These are phyloP conservation scores for Linnemannia elongata DNA, from an alignment of 192 early-diverging fungal genomes.

Conservation along the genomic window DNA sequence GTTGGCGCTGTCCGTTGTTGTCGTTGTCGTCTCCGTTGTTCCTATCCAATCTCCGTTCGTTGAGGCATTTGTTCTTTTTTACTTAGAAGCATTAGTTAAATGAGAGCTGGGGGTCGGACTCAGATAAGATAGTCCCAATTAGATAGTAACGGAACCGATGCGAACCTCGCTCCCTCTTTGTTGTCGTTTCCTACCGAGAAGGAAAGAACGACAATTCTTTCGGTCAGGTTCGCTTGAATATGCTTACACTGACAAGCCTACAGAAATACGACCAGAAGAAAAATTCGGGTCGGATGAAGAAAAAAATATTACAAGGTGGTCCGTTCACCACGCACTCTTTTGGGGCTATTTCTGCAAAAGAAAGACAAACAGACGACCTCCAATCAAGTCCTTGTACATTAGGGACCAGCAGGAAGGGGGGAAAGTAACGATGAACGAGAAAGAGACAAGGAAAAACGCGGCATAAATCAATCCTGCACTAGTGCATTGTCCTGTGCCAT, in stretches of 20 bases:
- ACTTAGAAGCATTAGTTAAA: background rate
- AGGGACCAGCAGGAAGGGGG: background rate
- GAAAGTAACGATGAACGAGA: background rate
- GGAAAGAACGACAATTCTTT: background rate
- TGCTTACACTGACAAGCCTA: background rate
- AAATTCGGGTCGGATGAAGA: slow-evolving; percentile 32
- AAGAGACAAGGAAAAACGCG: background rate
- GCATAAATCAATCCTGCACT: background rate
- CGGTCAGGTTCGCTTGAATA: background rate
- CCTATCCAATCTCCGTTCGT: background rate
- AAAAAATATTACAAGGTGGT: slow-evolving; percentile 9
- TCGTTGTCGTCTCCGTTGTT: background rate
- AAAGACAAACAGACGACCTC: background rate
- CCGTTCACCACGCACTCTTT: slow-evolving; percentile 10
- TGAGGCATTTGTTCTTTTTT: background rate
- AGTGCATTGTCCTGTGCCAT: background rate
- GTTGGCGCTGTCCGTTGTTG: background rate
- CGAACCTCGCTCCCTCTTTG: background rate
- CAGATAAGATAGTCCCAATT: background rate
- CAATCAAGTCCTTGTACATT: too few relatives aligned
- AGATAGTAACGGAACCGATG: background rate
- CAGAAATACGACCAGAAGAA: background rate
- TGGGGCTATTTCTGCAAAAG: background rate
- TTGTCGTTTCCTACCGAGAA: background rate
- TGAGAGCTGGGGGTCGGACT: background rate